Conservation (phyloP, 257 asterid species). For the Nicotiana obtusifolia region DNA sequence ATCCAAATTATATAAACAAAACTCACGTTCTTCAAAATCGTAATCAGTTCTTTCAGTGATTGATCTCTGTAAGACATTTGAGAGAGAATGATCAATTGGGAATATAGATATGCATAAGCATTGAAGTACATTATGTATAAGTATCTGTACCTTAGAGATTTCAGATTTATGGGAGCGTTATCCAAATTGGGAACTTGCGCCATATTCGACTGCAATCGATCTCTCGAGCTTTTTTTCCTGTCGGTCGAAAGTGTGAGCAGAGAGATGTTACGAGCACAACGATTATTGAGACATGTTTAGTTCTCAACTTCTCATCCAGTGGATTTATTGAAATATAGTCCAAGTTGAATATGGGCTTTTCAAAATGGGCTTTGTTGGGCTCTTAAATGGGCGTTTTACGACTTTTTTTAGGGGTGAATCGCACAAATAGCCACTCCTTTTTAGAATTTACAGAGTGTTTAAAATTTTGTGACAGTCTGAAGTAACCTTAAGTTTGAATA, state of each 20-base stretch:
- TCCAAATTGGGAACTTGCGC: slow-evolving; percentile 87
- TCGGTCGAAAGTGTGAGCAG: background rate
- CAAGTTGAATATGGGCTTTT: no score
- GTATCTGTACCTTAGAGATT: slow-evolving; percentile 45
- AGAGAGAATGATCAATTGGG: background rate
- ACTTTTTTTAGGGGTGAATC: no score
- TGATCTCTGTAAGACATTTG: slow-evolving; percentile 45
- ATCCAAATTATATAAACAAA: background rate
- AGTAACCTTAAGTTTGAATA: no score
- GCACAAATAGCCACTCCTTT: no score
- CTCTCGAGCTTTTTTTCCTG: background rate
- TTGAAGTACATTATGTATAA: background rate
- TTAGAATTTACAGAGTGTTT: no score
- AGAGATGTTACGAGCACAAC: no score
- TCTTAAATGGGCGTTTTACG: no score
- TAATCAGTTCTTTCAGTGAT: slow-evolving; percentile 71
- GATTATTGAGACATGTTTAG: no score
- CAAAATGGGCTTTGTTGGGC: no score
- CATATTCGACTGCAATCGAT: slow-evolving; percentile 30
- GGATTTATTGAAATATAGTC: no score
- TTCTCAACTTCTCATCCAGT: no score
- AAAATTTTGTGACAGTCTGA: no score
- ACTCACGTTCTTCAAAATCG: slow-evolving; percentile 72
- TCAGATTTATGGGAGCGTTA: slow-evolving; percentile 85
- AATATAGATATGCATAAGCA: background rate